These are phyloP conservation scores for Hylodesmum podocarpum DNA, from an alignment of 306 rosid genomes.

Conservation along the genomic window DNA sequence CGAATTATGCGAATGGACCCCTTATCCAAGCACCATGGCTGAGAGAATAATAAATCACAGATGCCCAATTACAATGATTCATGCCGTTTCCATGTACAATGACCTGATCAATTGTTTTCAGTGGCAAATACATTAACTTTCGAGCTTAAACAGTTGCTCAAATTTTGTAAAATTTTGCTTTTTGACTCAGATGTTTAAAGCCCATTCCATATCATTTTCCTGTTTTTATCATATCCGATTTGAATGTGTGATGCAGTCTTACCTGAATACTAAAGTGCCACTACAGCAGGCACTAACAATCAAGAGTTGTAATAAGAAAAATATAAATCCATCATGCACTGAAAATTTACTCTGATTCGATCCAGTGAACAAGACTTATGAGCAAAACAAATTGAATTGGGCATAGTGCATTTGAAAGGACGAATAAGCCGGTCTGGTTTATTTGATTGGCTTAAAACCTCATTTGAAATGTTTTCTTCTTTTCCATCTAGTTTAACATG, in stretches of 20 bases:
- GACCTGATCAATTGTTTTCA: constrained; percentile 17
- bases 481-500: no score
- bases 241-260: not conserved
- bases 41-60: constrained; percentile 58
- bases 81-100: constrained; percentile 31
- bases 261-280: not conserved
- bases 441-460: no score
- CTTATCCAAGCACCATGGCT: constrained; percentile 74
- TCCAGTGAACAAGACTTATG: not conserved
- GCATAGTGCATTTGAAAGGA: no score
- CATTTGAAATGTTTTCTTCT: no score
- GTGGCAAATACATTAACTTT: not conserved
- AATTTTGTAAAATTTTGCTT: constrained; percentile 9
- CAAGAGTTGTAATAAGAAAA: not conserved
- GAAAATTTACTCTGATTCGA: not conserved
- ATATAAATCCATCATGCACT: not conserved
- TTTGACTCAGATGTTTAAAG: not conserved
- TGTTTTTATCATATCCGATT: not conserved
- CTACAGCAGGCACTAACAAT: not conserved
- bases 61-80: constrained; percentile 10
- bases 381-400: not conserved
- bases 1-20: constrained; percentile 75
- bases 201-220: not conserved
- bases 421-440: no score
- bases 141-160: constrained; percentile 9